Conservation (phyloP, 192 early-diverging fungal genomes). For the Bifiguratus adelaidae region DNA sequence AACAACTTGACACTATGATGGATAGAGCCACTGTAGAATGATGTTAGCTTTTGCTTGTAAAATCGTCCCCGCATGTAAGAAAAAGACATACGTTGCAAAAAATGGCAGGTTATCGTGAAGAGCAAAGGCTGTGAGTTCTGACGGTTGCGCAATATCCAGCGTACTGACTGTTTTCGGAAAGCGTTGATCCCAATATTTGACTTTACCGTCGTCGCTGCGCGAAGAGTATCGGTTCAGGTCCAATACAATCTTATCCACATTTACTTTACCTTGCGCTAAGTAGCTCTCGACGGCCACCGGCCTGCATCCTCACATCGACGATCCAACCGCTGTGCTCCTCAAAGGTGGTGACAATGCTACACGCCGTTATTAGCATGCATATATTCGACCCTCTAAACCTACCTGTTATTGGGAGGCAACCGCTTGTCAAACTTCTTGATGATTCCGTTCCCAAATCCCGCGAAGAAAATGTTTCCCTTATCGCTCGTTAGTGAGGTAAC, state of each 20-base stretch:
- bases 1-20: not conserved
- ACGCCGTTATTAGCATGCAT: not conserved
- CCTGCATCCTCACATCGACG: slow-evolving; percentile 41
- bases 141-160: slow-evolving; percentile 24
- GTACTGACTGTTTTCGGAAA: slow-evolving; percentile 24
- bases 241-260: slow-evolving; percentile 8
- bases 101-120: slow-evolving; percentile 50
- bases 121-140: slow-evolving; percentile 41
- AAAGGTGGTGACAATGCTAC: slow-evolving; percentile 43
- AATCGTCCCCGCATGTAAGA: slow-evolving; percentile 8
- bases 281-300: slow-evolving; percentile 42
- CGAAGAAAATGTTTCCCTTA: slow-evolving; percentile 54
- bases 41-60: too few relatives aligned
- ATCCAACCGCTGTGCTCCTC: slow-evolving; percentile 53
- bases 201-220: slow-evolving; percentile 30
- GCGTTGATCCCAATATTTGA: slow-evolving; percentile 55
- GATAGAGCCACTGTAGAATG: slow-evolving; percentile 10
- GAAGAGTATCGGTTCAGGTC: not conserved
- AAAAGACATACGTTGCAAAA: slow-evolving; percentile 38
- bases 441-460: slow-evolving; percentile 63
- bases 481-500: slow-evolving; percentile 61
- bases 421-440: slow-evolving; percentile 64
- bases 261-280: slow-evolving; percentile 46
- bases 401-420: slow-evolving; percentile 39
- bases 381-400: slow-evolving; percentile 6